Percentiles rank a stretch among this genome's conserved stretches.
These are phyloP conservation scores for Tephrocybe sp. DNA, from an alignment of 768 basidiomycete genomes.

Conservation along the genomic window DNA sequence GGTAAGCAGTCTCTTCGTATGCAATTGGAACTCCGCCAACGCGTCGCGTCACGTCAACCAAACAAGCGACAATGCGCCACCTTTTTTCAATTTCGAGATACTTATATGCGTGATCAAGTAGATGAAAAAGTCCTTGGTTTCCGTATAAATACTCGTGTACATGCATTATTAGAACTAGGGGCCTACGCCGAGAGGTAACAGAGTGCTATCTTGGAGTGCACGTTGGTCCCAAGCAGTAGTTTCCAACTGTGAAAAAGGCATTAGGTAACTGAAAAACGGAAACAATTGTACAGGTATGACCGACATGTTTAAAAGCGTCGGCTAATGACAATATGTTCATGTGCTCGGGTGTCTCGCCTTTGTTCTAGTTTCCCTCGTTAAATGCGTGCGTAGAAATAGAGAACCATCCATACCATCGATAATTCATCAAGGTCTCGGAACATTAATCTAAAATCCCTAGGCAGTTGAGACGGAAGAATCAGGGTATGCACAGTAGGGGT, in stretches of 20 bases:
- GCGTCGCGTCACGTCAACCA: slow-evolving; percentile 20
- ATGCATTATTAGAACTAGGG: not conserved
- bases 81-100: not conserved
- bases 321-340: slow-evolving; percentile 38
- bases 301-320: slow-evolving; percentile 61
- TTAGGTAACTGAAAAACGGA: not conserved
- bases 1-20: not conserved
- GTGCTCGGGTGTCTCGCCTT: slow-evolving; percentile 31
- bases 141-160: not conserved
- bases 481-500: slow-evolving; percentile 71
- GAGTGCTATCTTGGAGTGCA: slow-evolving; percentile 43
- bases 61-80: slow-evolving; percentile 36
- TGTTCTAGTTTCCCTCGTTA: slow-evolving; percentile 35
- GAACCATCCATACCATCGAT: slow-evolving; percentile 43
- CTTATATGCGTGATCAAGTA: not conserved
- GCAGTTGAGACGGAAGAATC: slow-evolving; percentile 71
- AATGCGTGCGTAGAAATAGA: not conserved
- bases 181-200: slow-evolving; percentile 58
- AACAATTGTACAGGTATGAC: slow-evolving; percentile 20
- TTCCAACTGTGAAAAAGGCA: slow-evolving; percentile 38
- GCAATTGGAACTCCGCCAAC: not conserved
- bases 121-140: not conserved
- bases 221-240: slow-evolving; percentile 49
- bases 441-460: slow-evolving; percentile 62
- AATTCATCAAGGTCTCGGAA: slow-evolving; percentile 71